Base-by-base conservation (phyloP, 2,329 filamentous ascomycete genomes). In the Microcyclosporella mali region DNA sequence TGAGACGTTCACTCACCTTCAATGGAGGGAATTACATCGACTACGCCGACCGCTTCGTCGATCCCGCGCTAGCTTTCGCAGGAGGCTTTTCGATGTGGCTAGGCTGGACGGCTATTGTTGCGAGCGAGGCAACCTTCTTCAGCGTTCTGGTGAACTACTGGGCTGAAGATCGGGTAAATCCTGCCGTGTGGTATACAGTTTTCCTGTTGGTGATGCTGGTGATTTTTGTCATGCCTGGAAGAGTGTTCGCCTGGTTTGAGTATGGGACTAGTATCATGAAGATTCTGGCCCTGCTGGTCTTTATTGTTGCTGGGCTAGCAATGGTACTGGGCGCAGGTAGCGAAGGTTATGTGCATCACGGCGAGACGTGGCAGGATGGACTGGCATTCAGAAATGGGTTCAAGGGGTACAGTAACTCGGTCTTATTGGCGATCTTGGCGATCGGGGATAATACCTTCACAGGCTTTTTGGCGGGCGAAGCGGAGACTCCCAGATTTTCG, bases 131-230 rank as follows among this genome's bases (percentile, higher is more conserved):
- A 10, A 74, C 73, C 42, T 69, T 74, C 50, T 72, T 72, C 47
- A 44, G 46, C 19, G 52, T 60, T 11, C 19, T 48, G 14, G 33
- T 52, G 12, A 47, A 50, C 14, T 52, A 46, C 41, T 56, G 29
- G 42, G 37, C 42, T 7, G 42, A 45, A 27, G 28, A 45, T 19
- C 25, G 37, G 10, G 64, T 87, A 39, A 75, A 79, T 18, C 79
- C 81, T 49, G 80, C 83, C 38, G 81, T 85, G 18, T 95, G 87
- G 68, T 85, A 95, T 21, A 78, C 85, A 31, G 70, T 95, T 32
- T 95, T 95, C 64, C 76, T 92, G 45, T 47, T 80, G 11, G 57
- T 82, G 42, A 89, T 94, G 53, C 31, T 33, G 7, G 29, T 41
- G 12, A 46, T 42, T 15, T 46, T 46, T 25, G 38, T 47, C 15